phyloP scores from a whole-genome alignment of 176 grass and related monocot genomes.

The Oryza meridionalis region DNA sequence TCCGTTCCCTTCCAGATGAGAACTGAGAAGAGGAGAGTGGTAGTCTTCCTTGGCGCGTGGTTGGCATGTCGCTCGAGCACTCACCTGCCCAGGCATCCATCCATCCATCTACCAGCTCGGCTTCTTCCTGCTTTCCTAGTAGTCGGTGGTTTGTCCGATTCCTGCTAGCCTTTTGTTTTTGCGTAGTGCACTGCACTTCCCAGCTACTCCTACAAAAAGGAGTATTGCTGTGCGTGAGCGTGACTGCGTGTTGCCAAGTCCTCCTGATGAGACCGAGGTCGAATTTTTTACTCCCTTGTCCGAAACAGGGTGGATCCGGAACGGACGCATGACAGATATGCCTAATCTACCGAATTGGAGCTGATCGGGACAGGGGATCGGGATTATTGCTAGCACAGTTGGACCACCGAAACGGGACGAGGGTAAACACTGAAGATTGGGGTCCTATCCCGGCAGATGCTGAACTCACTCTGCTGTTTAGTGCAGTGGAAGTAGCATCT shows the following conservation, averaged over 20 bases:
- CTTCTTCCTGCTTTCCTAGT: background rate
- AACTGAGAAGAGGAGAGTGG: background rate
- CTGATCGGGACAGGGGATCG: slow-evolving; percentile 19
- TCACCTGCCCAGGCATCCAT: background rate
- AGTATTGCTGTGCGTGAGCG: background rate
- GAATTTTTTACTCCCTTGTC: slow-evolving; percentile 5
- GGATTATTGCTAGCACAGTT: slow-evolving; percentile 16
- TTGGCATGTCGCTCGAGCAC: slow-evolving; percentile 40
- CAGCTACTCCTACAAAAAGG: background rate
- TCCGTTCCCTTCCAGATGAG: slow-evolving; percentile 34
- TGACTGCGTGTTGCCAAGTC: background rate
- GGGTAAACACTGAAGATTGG: background rate
- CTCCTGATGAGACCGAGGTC: background rate
- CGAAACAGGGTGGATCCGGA: slow-evolving; percentile 9
- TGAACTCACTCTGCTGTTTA: too few species aligned
- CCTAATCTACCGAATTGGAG: slow-evolving; percentile 37
- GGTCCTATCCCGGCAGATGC: background rate
- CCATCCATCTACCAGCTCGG: background rate
- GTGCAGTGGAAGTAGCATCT: background rate
- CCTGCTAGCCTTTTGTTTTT: slow-evolving; percentile 15
- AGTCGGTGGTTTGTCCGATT: slow-evolving; percentile 32
- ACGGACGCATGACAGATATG: slow-evolving; percentile 20
- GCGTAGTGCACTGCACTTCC: slow-evolving; percentile 27
- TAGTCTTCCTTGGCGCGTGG: slow-evolving; percentile 22
- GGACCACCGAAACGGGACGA: background rate